Conservation (phyloP, 768 basidiomycete species). For the Hemileccinum impolitum region DNA sequence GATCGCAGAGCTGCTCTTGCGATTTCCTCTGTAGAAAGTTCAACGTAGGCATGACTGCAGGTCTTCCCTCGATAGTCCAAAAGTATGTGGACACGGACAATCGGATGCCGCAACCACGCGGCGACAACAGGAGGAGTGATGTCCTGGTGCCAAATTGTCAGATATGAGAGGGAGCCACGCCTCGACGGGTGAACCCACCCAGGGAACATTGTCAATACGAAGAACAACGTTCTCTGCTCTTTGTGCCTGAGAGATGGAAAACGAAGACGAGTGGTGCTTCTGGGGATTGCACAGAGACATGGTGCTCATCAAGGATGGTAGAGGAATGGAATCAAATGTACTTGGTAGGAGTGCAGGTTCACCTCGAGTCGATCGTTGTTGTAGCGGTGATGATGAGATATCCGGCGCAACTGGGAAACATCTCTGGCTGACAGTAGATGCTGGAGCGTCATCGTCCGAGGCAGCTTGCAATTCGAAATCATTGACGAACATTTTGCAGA, state of each 20-base stretch:
- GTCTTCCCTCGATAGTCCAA: slow-evolving; percentile 83
- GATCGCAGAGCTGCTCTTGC: slow-evolving; percentile 68
- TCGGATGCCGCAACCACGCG: slow-evolving; percentile 66
- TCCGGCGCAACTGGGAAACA: slow-evolving; percentile 12
- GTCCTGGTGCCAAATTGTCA: slow-evolving; percentile 46
- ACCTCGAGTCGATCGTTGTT: slow-evolving; percentile 23
- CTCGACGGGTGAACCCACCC: slow-evolving; percentile 47
- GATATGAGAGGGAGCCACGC: background rate
- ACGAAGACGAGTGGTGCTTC: slow-evolving; percentile 12
- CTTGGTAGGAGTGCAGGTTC: slow-evolving; percentile 29
- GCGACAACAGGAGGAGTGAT: slow-evolving; percentile 75
- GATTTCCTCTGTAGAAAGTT: slow-evolving; percentile 57
- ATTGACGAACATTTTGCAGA: slow-evolving; percentile 66
- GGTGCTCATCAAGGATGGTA: slow-evolving; percentile 34
- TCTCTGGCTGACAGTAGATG: slow-evolving; percentile 13
- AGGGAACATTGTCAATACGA: slow-evolving; percentile 85
- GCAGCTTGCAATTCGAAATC: slow-evolving; percentile 56
- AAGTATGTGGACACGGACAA: slow-evolving; percentile 66
- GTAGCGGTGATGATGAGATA: slow-evolving; percentile 18
- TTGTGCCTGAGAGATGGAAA: slow-evolving; percentile 10
- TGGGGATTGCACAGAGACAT: slow-evolving; percentile 29
- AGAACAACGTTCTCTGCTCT: slow-evolving; percentile 54
- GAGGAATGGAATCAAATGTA: slow-evolving; percentile 19
- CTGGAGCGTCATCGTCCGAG: slow-evolving; percentile 25
- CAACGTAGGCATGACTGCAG: slow-evolving; percentile 79